Evolutionary conservation across 192 early-diverging fungal genomes (phyloP).

Genomic region (Diversispora eburnea): DNA sequence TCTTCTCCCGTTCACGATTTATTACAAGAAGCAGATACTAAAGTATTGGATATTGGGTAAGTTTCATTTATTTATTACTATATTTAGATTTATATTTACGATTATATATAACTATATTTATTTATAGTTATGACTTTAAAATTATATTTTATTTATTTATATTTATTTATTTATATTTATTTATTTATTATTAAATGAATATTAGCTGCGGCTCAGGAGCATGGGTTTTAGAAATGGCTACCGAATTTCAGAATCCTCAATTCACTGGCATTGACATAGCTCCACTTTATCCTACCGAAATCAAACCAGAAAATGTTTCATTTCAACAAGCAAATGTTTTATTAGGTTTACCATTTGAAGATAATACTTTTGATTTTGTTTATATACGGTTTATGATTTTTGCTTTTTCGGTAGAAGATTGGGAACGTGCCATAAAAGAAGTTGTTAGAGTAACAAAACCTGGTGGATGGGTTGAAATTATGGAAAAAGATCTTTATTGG

Average conservation of each 20-base stretch:
- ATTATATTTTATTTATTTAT: not conserved
- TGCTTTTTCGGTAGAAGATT: conserved; percentile 36
- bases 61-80: not conserved
- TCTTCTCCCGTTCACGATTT: conserved; percentile 32
- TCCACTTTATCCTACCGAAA: conserved; percentile 21
- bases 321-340: conserved; percentile 37
- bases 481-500: conserved; percentile 27
- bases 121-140: not conserved
- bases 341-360: conserved; percentile 38
- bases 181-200: not conserved
- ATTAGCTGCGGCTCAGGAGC: conserved; percentile 21
- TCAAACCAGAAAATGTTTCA: conserved; percentile 14
- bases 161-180: not conserved
- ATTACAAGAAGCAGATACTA: conserved; percentile 2
- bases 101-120: not conserved
- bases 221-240: conserved; percentile 31
- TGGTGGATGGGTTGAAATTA: conserved; percentile 40
- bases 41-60: conserved; percentile 19
- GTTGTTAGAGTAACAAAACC: conserved; percentile 37
- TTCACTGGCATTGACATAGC: conserved; percentile 27
- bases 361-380: conserved; percentile 45
- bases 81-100: not conserved
- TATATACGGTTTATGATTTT: conserved; percentile 38
- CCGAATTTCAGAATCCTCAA: conserved; percentile 1
- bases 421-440: conserved; percentile 33